Evolutionary conservation across 441 rosid species (phyloP).

Genomic region (Melastoma candidum): DNA sequence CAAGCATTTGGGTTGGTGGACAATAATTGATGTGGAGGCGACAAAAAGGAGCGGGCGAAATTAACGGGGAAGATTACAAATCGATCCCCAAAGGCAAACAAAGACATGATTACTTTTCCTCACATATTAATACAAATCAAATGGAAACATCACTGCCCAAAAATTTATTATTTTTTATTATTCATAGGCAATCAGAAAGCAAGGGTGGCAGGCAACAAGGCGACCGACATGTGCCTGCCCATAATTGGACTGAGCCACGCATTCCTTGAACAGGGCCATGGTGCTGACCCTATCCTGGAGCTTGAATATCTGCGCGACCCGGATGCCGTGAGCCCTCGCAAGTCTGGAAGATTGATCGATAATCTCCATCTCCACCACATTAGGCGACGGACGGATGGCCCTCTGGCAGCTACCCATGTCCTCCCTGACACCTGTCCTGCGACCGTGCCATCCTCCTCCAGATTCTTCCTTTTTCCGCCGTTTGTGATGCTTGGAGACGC

Average conservation of each 20-base stretch:
- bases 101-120: too few relatives aligned
- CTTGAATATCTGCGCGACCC: constrained; percentile 78
- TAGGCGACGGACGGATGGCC: constrained; percentile 89
- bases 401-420: constrained; percentile 40
- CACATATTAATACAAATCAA: too few relatives aligned
- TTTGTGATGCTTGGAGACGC: constrained; percentile 20
- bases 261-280: constrained; percentile 72
- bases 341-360: constrained; percentile 50
- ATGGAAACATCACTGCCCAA: too few relatives aligned
- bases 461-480: constrained; percentile 16
- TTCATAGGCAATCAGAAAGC: too few relatives aligned
- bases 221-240: constrained; percentile 22
- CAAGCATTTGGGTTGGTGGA: too few relatives aligned
- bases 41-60: too few relatives aligned
- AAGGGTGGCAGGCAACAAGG: constrained; percentile 24
- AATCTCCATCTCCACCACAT: constrained; percentile 60
- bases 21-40: too few relatives aligned
- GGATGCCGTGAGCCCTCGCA: constrained; percentile 22
- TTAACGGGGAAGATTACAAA: too few relatives aligned
- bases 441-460: constrained; percentile 10
- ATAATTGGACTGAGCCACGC: constrained; percentile 58
- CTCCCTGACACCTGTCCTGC: constrained; percentile 6
- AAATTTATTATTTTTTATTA: too few relatives aligned
- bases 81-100: too few relatives aligned
- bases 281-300: constrained; percentile 70